Evolutionary conservation across 768 basidiomycete species (phyloP), one percentile per base, ranked within the genome.

Genomic region (Megacollybia marginata): DNA sequence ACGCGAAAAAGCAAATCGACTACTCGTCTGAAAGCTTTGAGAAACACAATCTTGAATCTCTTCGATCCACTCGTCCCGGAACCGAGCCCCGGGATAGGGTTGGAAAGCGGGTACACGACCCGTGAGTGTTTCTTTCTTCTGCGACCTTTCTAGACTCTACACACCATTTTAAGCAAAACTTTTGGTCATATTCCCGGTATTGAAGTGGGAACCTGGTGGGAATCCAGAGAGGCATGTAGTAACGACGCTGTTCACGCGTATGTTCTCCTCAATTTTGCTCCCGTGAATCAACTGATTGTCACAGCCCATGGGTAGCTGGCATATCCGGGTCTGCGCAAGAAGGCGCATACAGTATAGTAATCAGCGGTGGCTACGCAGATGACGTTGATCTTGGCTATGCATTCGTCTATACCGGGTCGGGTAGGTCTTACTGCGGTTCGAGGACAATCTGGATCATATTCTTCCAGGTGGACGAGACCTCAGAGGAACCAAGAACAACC

Each of bases 321-420:
- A 94, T 96, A 42, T 72, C 82, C 9, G 77, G 76, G 31, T 65
- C 57, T 65, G 12, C 73, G 83, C 2, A 67, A 0, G 53, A 83
- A 5, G 92, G 93, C 2, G 87, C 89, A 2, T 88, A 85, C 55
- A 92, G 88, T 40, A 78, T 96, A 12, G 92, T 87, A 2, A 76
- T 95, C 3, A 92, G 88, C 36, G 93, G 93, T 10, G 92, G 89
- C 2, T 92, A 92, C 50, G 85, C 88, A 32, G 90, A 92, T 48
- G 90, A 92, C 55, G 76, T 92, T 15, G 89, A 92, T 54, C 62
- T 81, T 13, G 89, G 89, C 48, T 84, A 90, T 53, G 85, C 75
- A 11, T 92, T 92, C 88, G 23, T 28, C 6, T 28, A 28, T 28
- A 91, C 88, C 0, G 88, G 88, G 9, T 82, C 85, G 53, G 87